Evolutionary conservation across 129 eudicot genomes (phyloP), one percentile per base, ranked within the genome.

Genomic region (Pseudognaphalium luteoalbum): DNA sequence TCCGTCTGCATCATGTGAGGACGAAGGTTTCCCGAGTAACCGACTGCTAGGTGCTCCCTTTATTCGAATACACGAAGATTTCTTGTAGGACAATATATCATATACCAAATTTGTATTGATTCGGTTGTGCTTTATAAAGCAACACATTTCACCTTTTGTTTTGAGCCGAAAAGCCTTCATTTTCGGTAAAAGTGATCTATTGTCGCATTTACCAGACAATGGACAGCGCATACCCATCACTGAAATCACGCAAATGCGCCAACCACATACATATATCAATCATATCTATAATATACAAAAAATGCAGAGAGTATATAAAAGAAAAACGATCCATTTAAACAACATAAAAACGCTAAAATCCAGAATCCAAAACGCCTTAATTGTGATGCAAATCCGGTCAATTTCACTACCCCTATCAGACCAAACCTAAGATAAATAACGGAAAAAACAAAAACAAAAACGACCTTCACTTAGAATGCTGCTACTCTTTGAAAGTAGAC

Each of bases 391-490:
- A 34, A 57, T 74, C 29, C 57, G n/a, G 41, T 65, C 59, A 20
- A 68, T 59, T 73, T 32, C 61, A 57, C 12, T 22, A 47, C 35
- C 8, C 72, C 47, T 79, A 25, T 4, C 25, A 1, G 58, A 64
- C 73, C 16, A 52, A 20, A 72, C 74, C 56, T 20, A 32, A 51
- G 21, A 21, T 64, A 15, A 1, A 12, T 25, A 72, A 57, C n/a
- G 4, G 3, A 52, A 51, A 63, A 6, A 39, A 68, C 14, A 4
- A 6, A 61, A 64, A 61, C 25, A 12, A 64, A 42, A 52, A 39
- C 25, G 41, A 56, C 69, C 52, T 73, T 80, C 62, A 66, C 73
- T 41, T 78, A 14, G 66, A 59, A 76, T 67, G 57, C 68, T 76
- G 66, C 68, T 16, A n/a, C 59, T 17, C n/a, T 29, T 21, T 1